Evolutionary conservation across 2,329 filamentous ascomycete species (phyloP), one percentile per base, ranked within the genome.

Genomic region (Monosporascus sp.): DNA sequence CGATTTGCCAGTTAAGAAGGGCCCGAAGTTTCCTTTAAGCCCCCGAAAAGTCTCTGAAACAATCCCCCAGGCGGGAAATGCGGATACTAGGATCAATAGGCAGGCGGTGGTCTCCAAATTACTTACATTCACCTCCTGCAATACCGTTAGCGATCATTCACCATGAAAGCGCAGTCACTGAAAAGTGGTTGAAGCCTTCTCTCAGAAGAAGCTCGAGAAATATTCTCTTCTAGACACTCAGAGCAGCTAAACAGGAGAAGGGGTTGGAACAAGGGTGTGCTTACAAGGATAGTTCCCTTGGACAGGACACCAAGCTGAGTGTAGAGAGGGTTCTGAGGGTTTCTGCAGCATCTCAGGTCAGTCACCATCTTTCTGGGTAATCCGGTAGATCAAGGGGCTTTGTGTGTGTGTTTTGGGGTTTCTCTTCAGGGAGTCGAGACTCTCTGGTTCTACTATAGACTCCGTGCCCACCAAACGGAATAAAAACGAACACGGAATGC

Each of bases 271-370:
- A 11, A 11, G 11, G 9, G 31, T 14, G 31, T 7, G 26, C 43
- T 46, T 27, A 46, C 43, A n/a, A 60, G 58, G 56, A 87, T 83
- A 31, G 85, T 93, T 59, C 90, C 90, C 74, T 91, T 91, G 48
- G 89, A 93, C 65, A 97, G 71, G 3, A 96, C 92, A 56, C 93
- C 93, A 5, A 97, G 77, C 67, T 96, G 91, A 0, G 93, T 97
- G 74, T 96, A 96, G 68, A 96, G 80, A 1, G 90, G 89, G 68
- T 91, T 89, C 68, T 90, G 86, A 1, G 89, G 88, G 70, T 92
- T 93, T 80, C 91, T 91, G 79, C 91, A 27, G 16, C 14, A 53
- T 35, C 31, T 35, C 31, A 35, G 31, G 31, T 35, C 31, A 35
- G 31, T 35, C 11, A 35, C 31, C 3, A 35, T 35, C 31, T 35